Evolutionary conservation across 2,329 filamentous ascomycete genomes (phyloP).

Genomic region (Paradendryphiella salina): DNA sequence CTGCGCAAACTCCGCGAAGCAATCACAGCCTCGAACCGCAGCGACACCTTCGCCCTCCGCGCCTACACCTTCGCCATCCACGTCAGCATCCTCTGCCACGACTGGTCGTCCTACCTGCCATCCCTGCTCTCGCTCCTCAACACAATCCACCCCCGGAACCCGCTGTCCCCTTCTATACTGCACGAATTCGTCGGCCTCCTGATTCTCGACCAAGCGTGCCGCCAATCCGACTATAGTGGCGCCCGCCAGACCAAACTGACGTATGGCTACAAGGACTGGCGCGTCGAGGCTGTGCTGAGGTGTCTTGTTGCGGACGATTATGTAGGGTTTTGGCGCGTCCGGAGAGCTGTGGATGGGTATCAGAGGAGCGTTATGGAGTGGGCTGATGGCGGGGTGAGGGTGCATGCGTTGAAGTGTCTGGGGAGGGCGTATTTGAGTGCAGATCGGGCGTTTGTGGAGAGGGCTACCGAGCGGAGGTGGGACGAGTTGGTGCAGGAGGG

Average conservation of each 20-base stretch:
- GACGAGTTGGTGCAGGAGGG: constrained; percentile 68
- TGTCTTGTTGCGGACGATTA: constrained; percentile 83
- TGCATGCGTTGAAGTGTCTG: constrained; percentile 82
- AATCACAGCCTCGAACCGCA: constrained; percentile 75
- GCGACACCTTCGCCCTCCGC: constrained; percentile 80
- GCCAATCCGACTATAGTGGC: constrained; percentile 71
- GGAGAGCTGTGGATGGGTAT: constrained; percentile 76
- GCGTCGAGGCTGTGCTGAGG: constrained; percentile 68
- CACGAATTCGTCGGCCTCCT: constrained; percentile 80
- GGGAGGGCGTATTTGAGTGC: constrained; percentile 78
- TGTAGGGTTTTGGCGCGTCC: constrained; percentile 72
- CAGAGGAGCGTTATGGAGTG: constrained; percentile 78
- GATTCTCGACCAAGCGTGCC: constrained; percentile 85
- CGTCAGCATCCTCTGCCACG: constrained; percentile 75
- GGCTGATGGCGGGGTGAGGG: constrained; percentile 72
- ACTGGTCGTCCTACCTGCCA: constrained; percentile 87
- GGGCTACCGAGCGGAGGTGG: constrained; percentile 71
- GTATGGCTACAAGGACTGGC: constrained; percentile 66
- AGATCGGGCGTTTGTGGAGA: constrained; percentile 70
- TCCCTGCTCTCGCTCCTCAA: constrained; percentile 79
- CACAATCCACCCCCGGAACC: constrained; percentile 67
- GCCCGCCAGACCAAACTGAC: constrained; percentile 69
- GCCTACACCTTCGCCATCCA: constrained; percentile 92
- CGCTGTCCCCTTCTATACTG: constrained; percentile 71
- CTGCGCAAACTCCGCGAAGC: constrained; percentile 92